Conservation (phyloP, 805 yeast species). For the Saccharomycopsis fodiens region DNA sequence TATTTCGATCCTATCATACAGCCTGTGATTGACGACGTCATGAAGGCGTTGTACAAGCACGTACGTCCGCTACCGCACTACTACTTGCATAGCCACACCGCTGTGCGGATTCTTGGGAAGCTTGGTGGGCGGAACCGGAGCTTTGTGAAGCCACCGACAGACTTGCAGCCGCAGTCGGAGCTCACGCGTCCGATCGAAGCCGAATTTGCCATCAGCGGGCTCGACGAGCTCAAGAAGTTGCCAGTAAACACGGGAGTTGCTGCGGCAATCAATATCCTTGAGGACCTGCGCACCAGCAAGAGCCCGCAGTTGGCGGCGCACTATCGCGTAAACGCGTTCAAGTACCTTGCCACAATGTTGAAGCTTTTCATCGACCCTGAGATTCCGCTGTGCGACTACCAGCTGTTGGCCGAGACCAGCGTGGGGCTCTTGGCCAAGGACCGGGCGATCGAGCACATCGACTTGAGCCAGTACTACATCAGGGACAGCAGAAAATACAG, state of each 20-base stretch:
- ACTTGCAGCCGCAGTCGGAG: slow-evolving; percentile 42
- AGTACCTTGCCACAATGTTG: slow-evolving; percentile 58
- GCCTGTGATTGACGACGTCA: slow-evolving; percentile 90
- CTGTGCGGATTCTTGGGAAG: slow-evolving; percentile 87
- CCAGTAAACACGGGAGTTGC: slow-evolving; percentile 78
- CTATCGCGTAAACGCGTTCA: slow-evolving; percentile 72
- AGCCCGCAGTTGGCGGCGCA: slow-evolving; percentile 35
- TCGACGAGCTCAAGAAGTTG: slow-evolving; percentile 53
- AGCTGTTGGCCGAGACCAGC: slow-evolving; percentile 40
- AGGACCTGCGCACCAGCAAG: slow-evolving; percentile 41
- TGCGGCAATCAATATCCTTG: slow-evolving; percentile 70
- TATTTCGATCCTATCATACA: slow-evolving; percentile 96
- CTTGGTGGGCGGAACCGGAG: slow-evolving; percentile 93
- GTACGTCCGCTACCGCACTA: slow-evolving; percentile 88
- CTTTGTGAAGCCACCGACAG: slow-evolving; percentile 68
- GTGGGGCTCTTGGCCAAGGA: slow-evolving; percentile 33
- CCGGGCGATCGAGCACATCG: slow-evolving; percentile 30
- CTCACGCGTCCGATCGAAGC: slow-evolving; percentile 68
- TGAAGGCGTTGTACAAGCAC: slow-evolving; percentile 89
- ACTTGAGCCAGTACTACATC: slow-evolving; percentile 36
- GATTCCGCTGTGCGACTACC: slow-evolving; percentile 33
- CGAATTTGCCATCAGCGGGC: slow-evolving; percentile 63
- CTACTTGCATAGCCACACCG: slow-evolving; percentile 92
- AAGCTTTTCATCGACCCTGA: slow-evolving; percentile 51
- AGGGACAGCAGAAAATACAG: slow-evolving; percentile 43